Conservation (phyloP, 192 early-diverging fungal genomes). For the Backusella mclennaniae region DNA sequence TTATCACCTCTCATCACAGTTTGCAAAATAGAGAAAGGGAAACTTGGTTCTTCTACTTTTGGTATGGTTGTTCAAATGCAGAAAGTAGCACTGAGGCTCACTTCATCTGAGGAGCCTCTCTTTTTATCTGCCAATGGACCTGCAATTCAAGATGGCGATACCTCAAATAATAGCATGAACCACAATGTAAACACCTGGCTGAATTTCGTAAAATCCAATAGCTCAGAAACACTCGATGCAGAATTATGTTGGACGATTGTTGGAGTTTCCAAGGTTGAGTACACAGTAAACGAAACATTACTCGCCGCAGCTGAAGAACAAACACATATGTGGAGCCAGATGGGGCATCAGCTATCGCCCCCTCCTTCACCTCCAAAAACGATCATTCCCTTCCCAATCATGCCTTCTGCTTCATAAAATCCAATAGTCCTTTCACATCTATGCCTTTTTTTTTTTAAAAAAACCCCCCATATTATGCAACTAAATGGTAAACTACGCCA, state of each 20-base stretch:
- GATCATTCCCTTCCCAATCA: conserved; percentile 24
- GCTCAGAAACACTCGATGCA: conserved; percentile 59
- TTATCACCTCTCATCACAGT: conserved; percentile 68
- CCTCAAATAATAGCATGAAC: background rate
- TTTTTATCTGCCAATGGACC: conserved; percentile 46
- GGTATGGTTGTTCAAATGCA: conserved; percentile 85
- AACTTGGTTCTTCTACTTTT: conserved; percentile 54
- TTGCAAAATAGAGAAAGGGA: conserved; percentile 76
- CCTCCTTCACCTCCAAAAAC: conserved; percentile 32
- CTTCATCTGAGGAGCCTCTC: conserved; percentile 31
- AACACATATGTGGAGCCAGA: background rate
- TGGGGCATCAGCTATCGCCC: conserved; percentile 12
- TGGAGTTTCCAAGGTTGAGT: conserved; percentile 62
- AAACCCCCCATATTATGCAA: background rate
- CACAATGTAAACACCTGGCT: conserved; percentile 11
- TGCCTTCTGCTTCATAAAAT: conserved; percentile 33
- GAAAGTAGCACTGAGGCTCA: conserved; percentile 65
- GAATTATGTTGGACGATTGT: conserved; percentile 86
- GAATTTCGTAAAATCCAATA: background rate
- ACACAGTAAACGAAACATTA: background rate
- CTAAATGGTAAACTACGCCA: background rate
- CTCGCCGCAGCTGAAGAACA: background rate
- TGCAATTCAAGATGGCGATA: background rate
- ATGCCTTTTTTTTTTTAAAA: background rate
- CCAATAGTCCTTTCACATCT: background rate